Conservation (phyloP, 257 asterid genomes). For the Striga asiatica region DNA sequence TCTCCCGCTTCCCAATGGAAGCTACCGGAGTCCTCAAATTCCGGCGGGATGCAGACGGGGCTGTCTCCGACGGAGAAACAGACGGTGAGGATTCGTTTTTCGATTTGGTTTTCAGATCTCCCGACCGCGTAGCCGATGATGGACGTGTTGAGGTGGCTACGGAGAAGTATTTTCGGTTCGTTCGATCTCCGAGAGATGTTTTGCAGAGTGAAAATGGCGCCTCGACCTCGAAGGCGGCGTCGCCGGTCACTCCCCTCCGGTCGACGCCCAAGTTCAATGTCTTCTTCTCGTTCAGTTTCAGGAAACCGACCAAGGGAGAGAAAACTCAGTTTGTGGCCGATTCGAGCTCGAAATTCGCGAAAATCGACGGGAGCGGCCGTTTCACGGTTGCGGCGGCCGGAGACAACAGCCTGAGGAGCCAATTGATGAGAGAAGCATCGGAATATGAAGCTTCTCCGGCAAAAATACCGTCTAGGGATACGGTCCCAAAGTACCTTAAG, state of each 20-base stretch:
- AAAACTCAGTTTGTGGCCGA: conserved; percentile 16
- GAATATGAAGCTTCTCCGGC: conserved; percentile 20
- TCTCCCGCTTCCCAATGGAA: background rate
- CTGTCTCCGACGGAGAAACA: conserved; percentile 19
- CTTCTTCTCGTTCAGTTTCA: conserved; percentile 40
- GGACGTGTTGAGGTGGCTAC: background rate
- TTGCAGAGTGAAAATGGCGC: conserved; percentile 16
- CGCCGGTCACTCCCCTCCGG: conserved; percentile 42
- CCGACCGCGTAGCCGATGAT: conserved; percentile 11
- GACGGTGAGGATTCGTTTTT: conserved; percentile 60
- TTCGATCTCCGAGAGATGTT: conserved; percentile 32
- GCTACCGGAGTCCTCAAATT: conserved; percentile 14
- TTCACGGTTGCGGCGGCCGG: conserved; percentile 29
- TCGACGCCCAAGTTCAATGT: conserved; percentile 53
- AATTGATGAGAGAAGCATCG: conserved; percentile 24
- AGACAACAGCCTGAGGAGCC: conserved; percentile 44
- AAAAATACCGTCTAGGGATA: conserved; percentile 19
- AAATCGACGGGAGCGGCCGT: conserved; percentile 23
- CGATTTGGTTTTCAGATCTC: conserved; percentile 51
- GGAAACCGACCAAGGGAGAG: conserved; percentile 36
- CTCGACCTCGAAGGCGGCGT: conserved; percentile 26
- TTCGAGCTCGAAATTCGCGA: conserved; percentile 13
- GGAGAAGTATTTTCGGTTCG: conserved; percentile 19
- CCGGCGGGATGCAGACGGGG: conserved; percentile 8
- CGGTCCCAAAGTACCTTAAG: conserved; percentile 43